Evolutionary conservation across 2,329 filamentous ascomycete species (phyloP), one percentile per base, ranked within the genome.

Genomic region (Drechslerella stenobrocha): DNA sequence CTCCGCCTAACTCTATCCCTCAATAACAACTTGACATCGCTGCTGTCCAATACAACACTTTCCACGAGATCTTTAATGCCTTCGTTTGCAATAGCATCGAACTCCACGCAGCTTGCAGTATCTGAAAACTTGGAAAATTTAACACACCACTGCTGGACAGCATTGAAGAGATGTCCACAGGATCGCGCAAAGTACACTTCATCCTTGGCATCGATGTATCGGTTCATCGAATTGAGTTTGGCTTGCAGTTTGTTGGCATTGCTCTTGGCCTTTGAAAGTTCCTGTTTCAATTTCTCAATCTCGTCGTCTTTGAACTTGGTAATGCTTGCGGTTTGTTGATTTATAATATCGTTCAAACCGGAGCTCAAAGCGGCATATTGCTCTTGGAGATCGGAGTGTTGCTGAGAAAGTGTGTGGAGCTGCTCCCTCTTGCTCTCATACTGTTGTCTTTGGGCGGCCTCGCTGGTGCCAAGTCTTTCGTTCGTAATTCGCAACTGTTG

Each of bases 61-160:
- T 97, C 93, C 47, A 98, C 86, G 37, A 92, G 87, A 76, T 95
- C 90, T 74, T 95, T 89, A 69, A 93, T 87, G 80, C 95, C 95
- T 74, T 96, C 90, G 74, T 96, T 89, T 61, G 87, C 86, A 74
- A 98, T 84, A 75, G 96, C 89, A 40, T 72, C 66, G 15, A 73
- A 71, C 18, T 70, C 65, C 18, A 71, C 32, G 53, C 70, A 72
- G 20, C 56, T 70, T 42, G 55, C 63, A 9, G 70, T 65, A 13
- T 70, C 58, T 5, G 91, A 97, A 78, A 95, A 93, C 76, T 97
- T 97, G 73, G 91, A 96, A 80, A 98, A 98, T 74, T 93, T 89
- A 72, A 96, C 80, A 51, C 98, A 90, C 93, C 93, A 98, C 78
- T 96, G 90, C 76, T 96, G 91, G 40, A 96, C 90, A 75, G 96